A percentile compares a stretch with the other conserved stretches of the same genome.
phyloP scores from a whole-genome alignment of 2,329 filamentous ascomycete species.

The Colletotrichum euphorbiae region DNA sequence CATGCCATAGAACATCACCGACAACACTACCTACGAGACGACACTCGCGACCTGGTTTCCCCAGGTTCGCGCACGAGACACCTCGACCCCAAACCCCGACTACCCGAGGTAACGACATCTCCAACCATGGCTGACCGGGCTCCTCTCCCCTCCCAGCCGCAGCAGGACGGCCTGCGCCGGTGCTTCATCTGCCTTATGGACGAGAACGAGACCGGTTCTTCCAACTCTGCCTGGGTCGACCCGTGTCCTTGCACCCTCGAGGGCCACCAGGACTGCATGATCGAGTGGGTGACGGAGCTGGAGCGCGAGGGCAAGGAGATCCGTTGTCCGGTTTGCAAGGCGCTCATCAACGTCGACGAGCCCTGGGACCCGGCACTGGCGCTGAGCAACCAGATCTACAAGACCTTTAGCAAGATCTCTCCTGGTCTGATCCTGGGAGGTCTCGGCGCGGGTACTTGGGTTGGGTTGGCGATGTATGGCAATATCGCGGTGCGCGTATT shows the following conservation, averaged over 20 bases:
- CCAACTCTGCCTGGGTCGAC: constrained; percentile 76
- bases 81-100: not conserved
- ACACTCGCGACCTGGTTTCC: not conserved
- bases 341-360: constrained; percentile 79
- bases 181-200: constrained; percentile 75
- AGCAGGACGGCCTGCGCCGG: constrained; percentile 46
- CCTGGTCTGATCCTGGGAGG: constrained; percentile 75
- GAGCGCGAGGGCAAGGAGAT: constrained; percentile 77
- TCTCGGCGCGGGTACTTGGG: constrained; percentile 61
- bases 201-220: constrained; percentile 60
- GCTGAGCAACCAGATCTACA: constrained; percentile 69
- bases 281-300: constrained; percentile 94
- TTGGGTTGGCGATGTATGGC: constrained; percentile 67
- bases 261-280: constrained; percentile 88
- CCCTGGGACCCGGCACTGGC: constrained; percentile 80
- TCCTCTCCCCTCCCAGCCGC: not conserved
- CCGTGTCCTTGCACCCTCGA: constrained; percentile 92
- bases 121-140: constrained; percentile 14
- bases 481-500: constrained; percentile 62
- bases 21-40: not conserved
- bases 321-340: constrained; percentile 90
- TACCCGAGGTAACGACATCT: not conserved
- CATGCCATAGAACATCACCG: constrained; percentile 2
- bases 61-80: constrained; percentile 19
- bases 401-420: constrained; percentile 63